phyloP scores from a whole-genome alignment of 1,139 yeast genomes.

The Ashbya aceris region DNA sequence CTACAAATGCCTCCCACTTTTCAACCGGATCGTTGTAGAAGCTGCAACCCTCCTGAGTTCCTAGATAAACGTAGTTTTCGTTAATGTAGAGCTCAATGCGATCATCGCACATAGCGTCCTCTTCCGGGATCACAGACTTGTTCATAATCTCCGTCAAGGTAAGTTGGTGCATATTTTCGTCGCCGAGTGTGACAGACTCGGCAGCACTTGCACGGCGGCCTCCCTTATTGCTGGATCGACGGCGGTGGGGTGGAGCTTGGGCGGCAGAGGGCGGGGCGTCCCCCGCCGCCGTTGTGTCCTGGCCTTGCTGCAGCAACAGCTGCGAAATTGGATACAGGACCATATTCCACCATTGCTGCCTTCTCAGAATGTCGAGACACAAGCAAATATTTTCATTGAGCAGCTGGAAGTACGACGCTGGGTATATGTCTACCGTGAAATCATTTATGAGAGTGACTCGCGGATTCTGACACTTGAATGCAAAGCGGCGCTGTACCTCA shows the following conservation, averaged over 20 bases:
- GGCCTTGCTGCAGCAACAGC: constrained; percentile 6
- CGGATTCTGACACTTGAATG: constrained; percentile 8
- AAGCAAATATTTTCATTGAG: constrained; percentile 26
- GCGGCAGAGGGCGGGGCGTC: background rate
- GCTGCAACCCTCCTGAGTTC: constrained; percentile 16
- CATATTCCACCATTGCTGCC: constrained; percentile 24
- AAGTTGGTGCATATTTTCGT: constrained; percentile 28
- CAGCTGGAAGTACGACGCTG: constrained; percentile 2
- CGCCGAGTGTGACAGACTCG: constrained; percentile 26
- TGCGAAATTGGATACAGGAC: constrained; percentile 17
- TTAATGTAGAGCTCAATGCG: constrained; percentile 16
- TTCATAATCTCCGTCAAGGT: constrained; percentile 27
- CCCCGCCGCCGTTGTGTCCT: background rate
- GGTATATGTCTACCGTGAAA: constrained; percentile 23
- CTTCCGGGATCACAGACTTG: constrained; percentile 18
- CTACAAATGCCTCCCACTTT: constrained; percentile 20
- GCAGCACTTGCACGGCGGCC: constrained; percentile 24
- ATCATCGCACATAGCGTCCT: constrained; percentile 3
- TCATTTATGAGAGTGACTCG: constrained; percentile 21
- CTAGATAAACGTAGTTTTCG: constrained; percentile 24
- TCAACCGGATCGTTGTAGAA: constrained; percentile 16
- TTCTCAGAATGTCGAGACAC: constrained; percentile 21
- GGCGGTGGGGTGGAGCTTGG: constrained; percentile 1
- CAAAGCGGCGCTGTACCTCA: constrained; percentile 4
- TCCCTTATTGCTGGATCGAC: constrained; percentile 23